Conservation (phyloP, 306 rosid genomes). For the Cucurbita argyrosperma region DNA sequence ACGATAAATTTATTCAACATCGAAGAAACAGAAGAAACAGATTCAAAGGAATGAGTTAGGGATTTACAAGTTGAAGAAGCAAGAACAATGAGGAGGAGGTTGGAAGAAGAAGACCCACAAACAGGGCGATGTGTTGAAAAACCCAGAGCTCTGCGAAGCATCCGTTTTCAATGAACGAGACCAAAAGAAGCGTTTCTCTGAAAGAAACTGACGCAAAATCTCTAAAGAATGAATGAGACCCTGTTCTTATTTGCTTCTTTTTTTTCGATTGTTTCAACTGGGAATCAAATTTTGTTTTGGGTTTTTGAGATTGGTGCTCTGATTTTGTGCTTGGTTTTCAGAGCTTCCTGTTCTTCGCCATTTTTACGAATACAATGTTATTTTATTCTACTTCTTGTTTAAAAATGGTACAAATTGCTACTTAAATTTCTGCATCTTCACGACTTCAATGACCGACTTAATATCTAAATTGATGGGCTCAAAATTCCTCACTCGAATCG, state of each 20-base stretch:
- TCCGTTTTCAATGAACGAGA: slow-evolving; percentile 12
- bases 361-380: background rate
- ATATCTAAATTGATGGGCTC: background rate
- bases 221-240: slow-evolving; percentile 22
- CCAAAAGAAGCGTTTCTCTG: slow-evolving; percentile 13
- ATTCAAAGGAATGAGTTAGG: slow-evolving; percentile 16
- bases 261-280: background rate
- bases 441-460: background rate
- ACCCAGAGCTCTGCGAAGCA: slow-evolving; percentile 23
- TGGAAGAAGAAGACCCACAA: slow-evolving; percentile 31
- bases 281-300: background rate
- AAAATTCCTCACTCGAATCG: background rate
- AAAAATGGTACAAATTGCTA: background rate
- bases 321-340: slow-evolving; percentile 6
- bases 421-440: background rate
- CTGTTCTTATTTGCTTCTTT: slow-evolving; percentile 9
- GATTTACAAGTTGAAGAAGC: slow-evolving; percentile 53
- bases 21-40: slow-evolving; percentile 11
- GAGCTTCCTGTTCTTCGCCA: slow-evolving; percentile 12
- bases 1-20: slow-evolving; percentile 4
- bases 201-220: slow-evolving; percentile 19
- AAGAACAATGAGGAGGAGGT: slow-evolving; percentile 31
- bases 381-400: background rate
- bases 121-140: slow-evolving; percentile 22
- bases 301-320: slow-evolving; percentile 9